These are phyloP conservation scores for Flaveria sonorensis DNA, from an alignment of 129 eudicot genomes.

Conservation along the genomic window DNA sequence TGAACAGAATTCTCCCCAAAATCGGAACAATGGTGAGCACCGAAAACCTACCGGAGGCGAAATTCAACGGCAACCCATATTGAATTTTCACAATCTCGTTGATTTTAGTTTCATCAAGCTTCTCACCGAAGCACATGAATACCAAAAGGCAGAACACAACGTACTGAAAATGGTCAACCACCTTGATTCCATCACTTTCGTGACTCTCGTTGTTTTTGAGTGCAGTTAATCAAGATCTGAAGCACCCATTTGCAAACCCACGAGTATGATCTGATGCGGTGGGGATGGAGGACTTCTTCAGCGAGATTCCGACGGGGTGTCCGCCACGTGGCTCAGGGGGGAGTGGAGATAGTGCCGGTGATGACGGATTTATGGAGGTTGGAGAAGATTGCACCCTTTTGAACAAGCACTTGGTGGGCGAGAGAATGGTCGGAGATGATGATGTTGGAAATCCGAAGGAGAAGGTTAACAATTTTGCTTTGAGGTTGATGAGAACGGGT, in stretches of 20 bases:
- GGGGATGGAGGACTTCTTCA: constrained; percentile 50
- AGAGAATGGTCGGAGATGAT: constrained; percentile 44
- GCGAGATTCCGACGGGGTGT: constrained; percentile 58
- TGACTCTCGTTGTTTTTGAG: not conserved
- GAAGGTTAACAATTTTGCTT: constrained; percentile 44
- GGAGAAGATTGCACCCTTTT: constrained; percentile 55
- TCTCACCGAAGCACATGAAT: constrained; percentile 74
- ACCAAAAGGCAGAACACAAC: constrained; percentile 67
- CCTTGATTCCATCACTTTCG: constrained; percentile 28
- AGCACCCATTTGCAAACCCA: constrained; percentile 53
- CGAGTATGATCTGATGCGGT: constrained; percentile 39
- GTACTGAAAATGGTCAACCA: constrained; percentile 53
- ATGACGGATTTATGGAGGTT: constrained; percentile 39
- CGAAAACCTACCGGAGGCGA: constrained; percentile 26
- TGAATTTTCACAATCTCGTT: constrained; percentile 42
- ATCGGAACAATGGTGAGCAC: constrained; percentile 44
- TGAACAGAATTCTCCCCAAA: constrained; percentile 46
- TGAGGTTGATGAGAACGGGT: constrained; percentile 32
- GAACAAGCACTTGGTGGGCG: constrained; percentile 53
- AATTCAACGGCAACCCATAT: constrained; percentile 19
- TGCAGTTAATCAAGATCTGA: constrained; percentile 15
- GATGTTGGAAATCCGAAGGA: constrained; percentile 33
- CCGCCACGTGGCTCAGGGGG: constrained; percentile 49
- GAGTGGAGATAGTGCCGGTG: constrained; percentile 40
- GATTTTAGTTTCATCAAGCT: constrained; percentile 45